These are phyloP conservation scores for Chrysochromulina tobinii DNA, from an alignment of 78 protist species.

Conservation along the genomic window DNA sequence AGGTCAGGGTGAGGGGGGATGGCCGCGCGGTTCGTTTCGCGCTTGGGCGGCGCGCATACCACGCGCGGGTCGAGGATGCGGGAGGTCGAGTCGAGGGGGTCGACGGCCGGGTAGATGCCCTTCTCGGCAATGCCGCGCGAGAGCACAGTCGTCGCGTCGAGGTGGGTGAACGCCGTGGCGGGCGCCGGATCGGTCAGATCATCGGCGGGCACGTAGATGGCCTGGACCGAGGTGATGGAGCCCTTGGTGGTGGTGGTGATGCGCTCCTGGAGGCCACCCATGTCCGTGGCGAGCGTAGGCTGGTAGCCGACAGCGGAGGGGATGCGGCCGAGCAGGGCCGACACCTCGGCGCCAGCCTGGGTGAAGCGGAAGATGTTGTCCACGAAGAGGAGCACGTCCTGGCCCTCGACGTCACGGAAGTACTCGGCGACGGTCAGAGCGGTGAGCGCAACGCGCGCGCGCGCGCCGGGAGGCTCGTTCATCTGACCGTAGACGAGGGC, in stretches of 20 bases:
- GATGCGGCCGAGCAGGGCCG: constrained; percentile 98
- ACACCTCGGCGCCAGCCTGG: constrained; percentile 97
- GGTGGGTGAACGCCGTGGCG: constrained; percentile 98
- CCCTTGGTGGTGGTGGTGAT: constrained; percentile 96
- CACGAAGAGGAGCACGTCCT: constrained; percentile 97
- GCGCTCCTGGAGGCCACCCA: constrained; percentile 99
- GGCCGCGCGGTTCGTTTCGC: too few relatives aligned
- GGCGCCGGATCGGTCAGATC: constrained; percentile 99
- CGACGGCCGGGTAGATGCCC: constrained; percentile 99
- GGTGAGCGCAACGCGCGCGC: constrained; percentile 98
- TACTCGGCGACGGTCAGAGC: constrained; percentile 98
- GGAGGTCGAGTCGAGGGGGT: constrained; percentile 97
- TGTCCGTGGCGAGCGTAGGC: constrained; percentile 97
- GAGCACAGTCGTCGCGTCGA: constrained; percentile 99
- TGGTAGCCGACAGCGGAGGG: constrained; percentile 99
- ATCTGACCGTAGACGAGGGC: constrained; percentile 99
- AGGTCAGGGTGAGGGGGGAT: too few relatives aligned
- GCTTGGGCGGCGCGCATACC: too few relatives aligned
- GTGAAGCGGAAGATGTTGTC: constrained; percentile 99
- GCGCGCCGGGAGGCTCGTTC: constrained; percentile 99
- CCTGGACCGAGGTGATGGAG: constrained; percentile 99
- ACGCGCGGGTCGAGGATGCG: constrained; percentile 95
- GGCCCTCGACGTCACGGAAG: constrained; percentile 97
- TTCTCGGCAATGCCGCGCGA: constrained; percentile 95
- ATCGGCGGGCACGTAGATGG: constrained; percentile 99